Evolutionary conservation across 768 basidiomycete genomes (phyloP).

Genomic region (Neoboletus subvelutipes): DNA sequence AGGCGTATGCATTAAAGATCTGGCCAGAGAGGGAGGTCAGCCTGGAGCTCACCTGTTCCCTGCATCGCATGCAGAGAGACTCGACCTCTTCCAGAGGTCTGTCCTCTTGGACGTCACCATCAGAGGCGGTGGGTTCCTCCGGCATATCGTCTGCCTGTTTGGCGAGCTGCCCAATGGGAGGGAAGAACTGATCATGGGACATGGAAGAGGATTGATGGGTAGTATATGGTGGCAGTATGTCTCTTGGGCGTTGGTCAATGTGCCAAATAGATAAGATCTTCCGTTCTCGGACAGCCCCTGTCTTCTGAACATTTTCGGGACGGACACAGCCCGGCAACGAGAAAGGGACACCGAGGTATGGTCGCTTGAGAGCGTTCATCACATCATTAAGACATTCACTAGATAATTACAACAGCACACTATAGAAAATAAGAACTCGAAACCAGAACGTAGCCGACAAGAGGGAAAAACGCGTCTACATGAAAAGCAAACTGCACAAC

Average conservation of each 20-base stretch:
- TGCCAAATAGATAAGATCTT: conserved; percentile 1
- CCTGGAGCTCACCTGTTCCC: conserved; percentile 69
- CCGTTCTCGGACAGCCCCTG: conserved; percentile 4
- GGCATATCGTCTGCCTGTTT: conserved; percentile 41
- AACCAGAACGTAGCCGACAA: background rate
- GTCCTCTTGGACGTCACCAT: conserved; percentile 38
- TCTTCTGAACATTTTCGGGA: background rate
- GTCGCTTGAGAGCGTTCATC: background rate
- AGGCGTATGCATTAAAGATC: background rate
- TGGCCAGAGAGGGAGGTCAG: background rate
- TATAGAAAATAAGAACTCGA: conserved; percentile 5
- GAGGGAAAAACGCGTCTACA: background rate
- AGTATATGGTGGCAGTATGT: background rate
- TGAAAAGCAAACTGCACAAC: background rate
- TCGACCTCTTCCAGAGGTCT: conserved; percentile 80
- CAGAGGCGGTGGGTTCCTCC: conserved; percentile 26
- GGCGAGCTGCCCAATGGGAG: conserved; percentile 56
- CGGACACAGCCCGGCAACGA: background rate
- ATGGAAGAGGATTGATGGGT: conserved; percentile 11
- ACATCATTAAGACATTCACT: conserved; percentile 15
- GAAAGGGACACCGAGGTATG: background rate
- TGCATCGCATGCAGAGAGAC: conserved; percentile 92
- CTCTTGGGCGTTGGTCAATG: no score
- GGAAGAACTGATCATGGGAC: conserved; percentile 45
- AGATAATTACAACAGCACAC: conserved; percentile 24